These are phyloP conservation scores for Porodaedalea pini DNA, from an alignment of 1,284 basidiomycete species.

Conservation along the genomic window DNA sequence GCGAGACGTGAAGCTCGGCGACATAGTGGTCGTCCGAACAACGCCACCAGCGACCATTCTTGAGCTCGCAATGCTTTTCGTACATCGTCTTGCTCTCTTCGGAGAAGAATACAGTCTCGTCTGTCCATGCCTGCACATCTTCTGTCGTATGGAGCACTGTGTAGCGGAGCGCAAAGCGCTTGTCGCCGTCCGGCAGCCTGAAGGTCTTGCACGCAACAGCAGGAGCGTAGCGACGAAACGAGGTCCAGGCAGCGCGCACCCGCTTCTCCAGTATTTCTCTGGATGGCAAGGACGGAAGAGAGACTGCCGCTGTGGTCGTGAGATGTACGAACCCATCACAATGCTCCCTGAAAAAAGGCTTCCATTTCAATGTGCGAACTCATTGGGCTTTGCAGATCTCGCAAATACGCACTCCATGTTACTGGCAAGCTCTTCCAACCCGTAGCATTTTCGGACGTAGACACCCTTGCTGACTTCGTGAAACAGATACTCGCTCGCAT, in stretches of 20 bases:
- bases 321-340: no score
- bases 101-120: not conserved
- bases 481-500: no score
- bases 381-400: no score
- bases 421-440: no score
- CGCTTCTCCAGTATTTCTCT: no score
- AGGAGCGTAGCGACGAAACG: slow-evolving; percentile 1
- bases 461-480: no score
- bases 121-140: slow-evolving; percentile 1
- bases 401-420: no score
- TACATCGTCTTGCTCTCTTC: not conserved
- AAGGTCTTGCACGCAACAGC: slow-evolving; percentile 3
- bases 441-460: no score
- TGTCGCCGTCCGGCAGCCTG: not conserved
- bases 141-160: not conserved
- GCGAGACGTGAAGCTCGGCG: slow-evolving; percentile 5
- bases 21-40: slow-evolving; percentile 2
- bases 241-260: not conserved
- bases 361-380: no score
- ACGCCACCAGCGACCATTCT: slow-evolving; percentile 11
- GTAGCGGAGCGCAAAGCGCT: slow-evolving; percentile 3
- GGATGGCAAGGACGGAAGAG: no score
- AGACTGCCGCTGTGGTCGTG: no score
- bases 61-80: slow-evolving; percentile 9
- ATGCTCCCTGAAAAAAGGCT: no score